phyloP scores from a whole-genome alignment of 257 asterid genomes.

The Salvia rosmarinus region DNA sequence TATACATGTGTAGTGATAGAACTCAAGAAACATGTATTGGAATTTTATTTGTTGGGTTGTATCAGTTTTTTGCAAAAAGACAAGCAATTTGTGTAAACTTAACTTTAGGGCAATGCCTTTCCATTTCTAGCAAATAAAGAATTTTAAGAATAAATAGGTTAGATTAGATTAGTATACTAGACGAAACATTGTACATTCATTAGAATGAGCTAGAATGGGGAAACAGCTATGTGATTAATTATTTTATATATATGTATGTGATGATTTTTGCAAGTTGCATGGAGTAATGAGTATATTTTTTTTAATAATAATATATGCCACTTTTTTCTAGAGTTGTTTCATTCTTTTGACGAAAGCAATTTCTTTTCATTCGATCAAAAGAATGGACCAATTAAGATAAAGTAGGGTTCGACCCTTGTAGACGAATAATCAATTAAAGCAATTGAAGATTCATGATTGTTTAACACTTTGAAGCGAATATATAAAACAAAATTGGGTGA shows the following conservation, averaged over 20 bases:
- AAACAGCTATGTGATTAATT: constrained; percentile 8
- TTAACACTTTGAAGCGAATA: background rate
- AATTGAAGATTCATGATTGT: background rate
- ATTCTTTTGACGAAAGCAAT: constrained; percentile 33
- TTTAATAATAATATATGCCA: background rate
- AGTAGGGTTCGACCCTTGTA: constrained; percentile 7
- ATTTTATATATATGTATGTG: background rate
- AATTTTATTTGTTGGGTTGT: background rate
- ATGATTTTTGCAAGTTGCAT: constrained; percentile 35
- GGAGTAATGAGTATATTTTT: constrained; percentile 22
- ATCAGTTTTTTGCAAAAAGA: constrained; percentile 20
- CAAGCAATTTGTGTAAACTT: constrained; percentile 19
- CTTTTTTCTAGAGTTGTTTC: constrained; percentile 18
- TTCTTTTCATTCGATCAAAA: constrained; percentile 23
- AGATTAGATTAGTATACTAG: background rate
- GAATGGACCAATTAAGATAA: constrained; percentile 17
- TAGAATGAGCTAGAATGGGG: constrained; percentile 21
- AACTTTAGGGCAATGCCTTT: constrained; percentile 34
- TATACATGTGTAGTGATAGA: background rate
- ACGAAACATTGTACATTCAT: background rate
- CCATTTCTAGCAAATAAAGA: constrained; percentile 24
- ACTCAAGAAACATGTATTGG: constrained; percentile 2
- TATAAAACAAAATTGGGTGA: background rate
- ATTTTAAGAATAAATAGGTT: constrained; percentile 7
- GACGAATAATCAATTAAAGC: constrained; percentile 8